Percentiles rank a stretch among this genome's conserved stretches.
These are phyloP conservation scores for Tetracentron sinense DNA, from an alignment of 164 flowering plant species.

Conservation along the genomic window DNA sequence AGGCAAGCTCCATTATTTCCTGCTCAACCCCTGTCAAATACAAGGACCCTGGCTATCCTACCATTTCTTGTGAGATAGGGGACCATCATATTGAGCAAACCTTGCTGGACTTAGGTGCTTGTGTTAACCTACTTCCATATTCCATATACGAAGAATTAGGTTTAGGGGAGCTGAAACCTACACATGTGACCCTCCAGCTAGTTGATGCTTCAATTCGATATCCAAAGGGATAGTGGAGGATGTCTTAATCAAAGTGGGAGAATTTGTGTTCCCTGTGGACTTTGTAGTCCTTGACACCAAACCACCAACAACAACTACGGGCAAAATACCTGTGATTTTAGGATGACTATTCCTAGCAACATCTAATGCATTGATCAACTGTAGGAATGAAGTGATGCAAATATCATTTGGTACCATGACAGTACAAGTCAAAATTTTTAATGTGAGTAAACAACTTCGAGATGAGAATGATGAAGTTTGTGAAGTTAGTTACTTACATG, in stretches of 20 bases:
- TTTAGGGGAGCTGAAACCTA: constrained; percentile 1
- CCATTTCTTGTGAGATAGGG: not conserved
- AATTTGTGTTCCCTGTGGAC: constrained; percentile 5
- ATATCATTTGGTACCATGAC: not conserved
- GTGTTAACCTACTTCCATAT: constrained; percentile 3
- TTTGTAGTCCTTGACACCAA: constrained; percentile 7
- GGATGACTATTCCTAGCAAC: constrained; percentile 7
- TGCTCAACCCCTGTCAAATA: not conserved
- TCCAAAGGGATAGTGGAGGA: constrained; percentile 1
- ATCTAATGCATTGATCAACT: not conserved
- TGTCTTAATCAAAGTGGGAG: constrained; percentile 9
- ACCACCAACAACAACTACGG: not conserved
- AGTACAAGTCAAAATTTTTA: not conserved
- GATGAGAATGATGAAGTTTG: too few species aligned
- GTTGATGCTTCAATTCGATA: not conserved
- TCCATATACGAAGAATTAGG: not conserved
- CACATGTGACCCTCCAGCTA: constrained; percentile 3
- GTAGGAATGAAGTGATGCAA: not conserved
- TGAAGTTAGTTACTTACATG: not conserved
- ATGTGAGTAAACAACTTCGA: not conserved
- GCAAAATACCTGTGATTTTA: not conserved
- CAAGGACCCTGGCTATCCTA: constrained; percentile 11
- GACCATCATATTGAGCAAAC: not conserved
- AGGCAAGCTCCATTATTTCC: not conserved
- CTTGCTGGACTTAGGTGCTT: constrained; percentile 7